Evolutionary conservation across 257 asterid genomes (phyloP).

Genomic region (Solanum pinnatisectum): DNA sequence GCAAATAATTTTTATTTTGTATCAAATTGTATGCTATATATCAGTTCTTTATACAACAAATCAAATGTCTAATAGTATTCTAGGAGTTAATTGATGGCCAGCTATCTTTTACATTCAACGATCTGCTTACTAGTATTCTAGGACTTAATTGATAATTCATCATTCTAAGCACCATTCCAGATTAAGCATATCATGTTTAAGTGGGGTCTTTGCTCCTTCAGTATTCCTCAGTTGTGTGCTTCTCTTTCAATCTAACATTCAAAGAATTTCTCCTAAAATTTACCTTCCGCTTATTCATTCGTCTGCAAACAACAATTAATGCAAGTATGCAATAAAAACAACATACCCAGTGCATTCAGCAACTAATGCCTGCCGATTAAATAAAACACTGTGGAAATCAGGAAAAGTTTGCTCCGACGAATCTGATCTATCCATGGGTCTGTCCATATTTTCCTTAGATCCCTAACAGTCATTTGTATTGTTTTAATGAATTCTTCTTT

Average conservation of each 20-base stretch:
- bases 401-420: not conserved
- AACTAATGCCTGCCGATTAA: not conserved
- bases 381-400: not conserved
- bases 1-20: not conserved
- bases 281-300: not conserved
- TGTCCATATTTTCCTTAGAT: not conserved
- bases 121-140: not conserved
- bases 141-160: not conserved
- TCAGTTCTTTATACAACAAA: not conserved
- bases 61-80: not conserved
- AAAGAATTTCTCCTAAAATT: not conserved
- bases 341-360: not conserved
- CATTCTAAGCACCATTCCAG: not conserved
- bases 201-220: not conserved
- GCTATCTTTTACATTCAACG: not conserved
- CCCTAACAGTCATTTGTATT: not conserved
- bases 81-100: not conserved
- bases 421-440: not conserved
- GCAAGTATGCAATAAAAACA: not conserved
- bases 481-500: not conserved
- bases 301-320: not conserved
- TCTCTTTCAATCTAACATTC: not conserved
- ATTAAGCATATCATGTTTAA: not conserved
- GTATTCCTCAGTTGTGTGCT: not conserved
- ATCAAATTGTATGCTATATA: not conserved